Conservation (phyloP, 371 early-diverging fungal species). For the Mortierella sp. region DNA sequence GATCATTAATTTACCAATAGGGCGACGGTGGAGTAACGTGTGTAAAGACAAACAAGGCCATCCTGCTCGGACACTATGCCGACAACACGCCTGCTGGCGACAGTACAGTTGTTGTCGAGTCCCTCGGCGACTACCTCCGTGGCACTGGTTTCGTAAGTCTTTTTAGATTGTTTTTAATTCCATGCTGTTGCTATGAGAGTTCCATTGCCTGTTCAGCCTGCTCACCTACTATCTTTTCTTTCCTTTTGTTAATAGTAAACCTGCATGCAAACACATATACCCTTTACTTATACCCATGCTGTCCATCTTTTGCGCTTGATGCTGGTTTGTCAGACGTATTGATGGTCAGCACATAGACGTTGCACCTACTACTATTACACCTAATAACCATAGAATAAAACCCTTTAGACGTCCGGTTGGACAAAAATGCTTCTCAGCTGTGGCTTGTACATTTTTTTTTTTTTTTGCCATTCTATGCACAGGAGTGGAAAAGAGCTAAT, state of each 20-base stretch:
- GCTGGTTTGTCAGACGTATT: too few species aligned
- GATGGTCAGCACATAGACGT: too few species aligned
- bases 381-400: not conserved
- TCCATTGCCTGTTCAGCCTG: not conserved
- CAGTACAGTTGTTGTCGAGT: conserved; percentile 85
- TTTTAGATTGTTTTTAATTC: not conserved
- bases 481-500: too few species aligned
- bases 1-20: conserved; percentile 58
- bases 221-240: not conserved
- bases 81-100: conserved; percentile 81
- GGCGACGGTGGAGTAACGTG: conserved; percentile 76
- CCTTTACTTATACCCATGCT: not conserved
- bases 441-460: not conserved
- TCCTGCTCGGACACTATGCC: conserved; percentile 82
- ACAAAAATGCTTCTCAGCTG: not conserved
- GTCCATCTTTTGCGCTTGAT: not conserved
- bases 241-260: not conserved
- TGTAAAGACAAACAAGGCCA: conserved; percentile 86
- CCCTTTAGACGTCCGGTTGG: not conserved
- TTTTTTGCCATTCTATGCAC: too few species aligned
- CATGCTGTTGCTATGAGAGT: not conserved
- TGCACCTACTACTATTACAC: too few species aligned
- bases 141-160: conserved; percentile 74
- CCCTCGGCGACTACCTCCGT: conserved; percentile 89
- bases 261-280: not conserved